Conservation (phyloP, 108 stramenopile species). For the Cylindrotheca fusiformis region DNA sequence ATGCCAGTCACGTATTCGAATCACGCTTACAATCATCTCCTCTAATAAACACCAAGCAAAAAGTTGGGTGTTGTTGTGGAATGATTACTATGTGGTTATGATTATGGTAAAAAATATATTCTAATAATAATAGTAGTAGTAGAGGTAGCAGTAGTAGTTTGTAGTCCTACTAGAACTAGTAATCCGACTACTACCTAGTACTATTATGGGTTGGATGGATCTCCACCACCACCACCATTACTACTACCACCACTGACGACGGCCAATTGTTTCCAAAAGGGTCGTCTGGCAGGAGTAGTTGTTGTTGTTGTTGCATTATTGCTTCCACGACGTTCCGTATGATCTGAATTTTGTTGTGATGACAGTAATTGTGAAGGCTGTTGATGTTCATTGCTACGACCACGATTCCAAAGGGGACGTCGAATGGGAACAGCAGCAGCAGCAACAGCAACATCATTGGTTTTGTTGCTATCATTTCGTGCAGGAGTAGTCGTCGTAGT, state of each 20-base stretch:
- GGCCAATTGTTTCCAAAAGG: neutral
- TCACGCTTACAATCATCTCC: no score
- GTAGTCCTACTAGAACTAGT: no score
- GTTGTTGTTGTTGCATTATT: neutral
- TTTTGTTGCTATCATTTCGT: neutral
- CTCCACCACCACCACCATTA: no score
- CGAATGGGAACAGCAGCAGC: no score
- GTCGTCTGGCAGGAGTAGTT: neutral
- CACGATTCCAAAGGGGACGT: slow-evolving; percentile 15
- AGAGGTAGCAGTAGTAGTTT: neutral
- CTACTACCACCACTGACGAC: neutral
- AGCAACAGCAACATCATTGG: neutral
- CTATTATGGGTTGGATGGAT: no score
- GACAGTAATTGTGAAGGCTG: neutral
- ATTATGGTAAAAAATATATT: no score
- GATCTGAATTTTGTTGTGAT: neutral
- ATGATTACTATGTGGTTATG: no score
- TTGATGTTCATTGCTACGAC: slow-evolving; percentile 3
- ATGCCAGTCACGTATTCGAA: no score
- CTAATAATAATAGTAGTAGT: no score
- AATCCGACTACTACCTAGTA: no score
- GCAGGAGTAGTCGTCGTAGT: neutral
- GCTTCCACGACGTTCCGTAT: neutral
- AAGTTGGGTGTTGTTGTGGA: neutral
- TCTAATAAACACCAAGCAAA: neutral